Conservation (phyloP, 306 rosid species). For the Castanea sativa region DNA sequence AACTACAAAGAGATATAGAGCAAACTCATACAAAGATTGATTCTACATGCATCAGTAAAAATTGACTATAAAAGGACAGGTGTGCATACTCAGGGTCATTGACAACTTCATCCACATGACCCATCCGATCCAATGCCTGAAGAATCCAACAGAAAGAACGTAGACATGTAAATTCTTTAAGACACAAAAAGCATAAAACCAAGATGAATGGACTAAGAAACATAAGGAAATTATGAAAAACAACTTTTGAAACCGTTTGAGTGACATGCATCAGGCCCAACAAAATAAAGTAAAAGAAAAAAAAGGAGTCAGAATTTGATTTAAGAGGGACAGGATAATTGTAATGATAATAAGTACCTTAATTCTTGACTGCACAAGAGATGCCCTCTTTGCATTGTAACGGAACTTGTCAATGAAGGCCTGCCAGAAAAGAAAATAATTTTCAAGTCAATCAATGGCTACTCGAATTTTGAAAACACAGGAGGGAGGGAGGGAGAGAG, state of each 20-base stretch:
- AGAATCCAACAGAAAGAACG: slow-evolving; percentile 12
- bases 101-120: slow-evolving; percentile 83
- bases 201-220: slow-evolving; percentile 8
- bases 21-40: background rate
- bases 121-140: slow-evolving; percentile 93
- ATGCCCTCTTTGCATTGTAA: slow-evolving; percentile 96
- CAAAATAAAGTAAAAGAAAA: background rate
- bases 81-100: slow-evolving; percentile 93
- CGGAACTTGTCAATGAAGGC: slow-evolving; percentile 96
- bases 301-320: slow-evolving; percentile 13
- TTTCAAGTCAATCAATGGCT: slow-evolving; percentile 30
- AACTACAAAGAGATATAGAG: slow-evolving; percentile 11
- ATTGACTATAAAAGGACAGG: slow-evolving; percentile 19
- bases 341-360: slow-evolving; percentile 56
- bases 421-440: slow-evolving; percentile 47
- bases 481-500: background rate
- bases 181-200: slow-evolving; percentile 15
- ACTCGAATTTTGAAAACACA: background rate
- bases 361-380: slow-evolving; percentile 99
- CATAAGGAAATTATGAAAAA: background rate
- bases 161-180: background rate
- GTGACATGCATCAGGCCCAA: slow-evolving; percentile 3
- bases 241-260: background rate
- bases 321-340: background rate
- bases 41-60: slow-evolving; percentile 10